Evolutionary conservation across 1,284 basidiomycete genomes (phyloP).

Genomic region (Trichosporon sp.): DNA sequence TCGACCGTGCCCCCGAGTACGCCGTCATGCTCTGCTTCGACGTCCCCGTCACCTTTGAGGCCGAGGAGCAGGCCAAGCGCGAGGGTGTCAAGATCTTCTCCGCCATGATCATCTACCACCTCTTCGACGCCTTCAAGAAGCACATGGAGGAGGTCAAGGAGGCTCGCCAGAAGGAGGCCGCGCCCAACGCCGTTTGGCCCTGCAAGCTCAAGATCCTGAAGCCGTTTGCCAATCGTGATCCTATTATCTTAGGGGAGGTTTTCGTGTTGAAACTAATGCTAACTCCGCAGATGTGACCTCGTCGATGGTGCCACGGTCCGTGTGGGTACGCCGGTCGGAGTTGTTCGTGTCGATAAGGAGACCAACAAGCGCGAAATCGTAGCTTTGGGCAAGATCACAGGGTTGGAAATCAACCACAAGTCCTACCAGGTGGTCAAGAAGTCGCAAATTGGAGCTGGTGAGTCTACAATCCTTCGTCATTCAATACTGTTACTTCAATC

Average conservation of each 20-base stretch:
- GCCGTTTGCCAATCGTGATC: conserved; percentile 92
- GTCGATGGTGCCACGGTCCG: conserved; percentile 78
- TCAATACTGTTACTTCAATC: too few relatives aligned
- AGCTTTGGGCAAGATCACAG: conserved; percentile 89
- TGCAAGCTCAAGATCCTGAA: conserved; percentile 89
- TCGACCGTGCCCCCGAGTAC: conserved; percentile 93
- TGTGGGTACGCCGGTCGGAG: conserved; percentile 93
- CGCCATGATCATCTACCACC: conserved; percentile 85
- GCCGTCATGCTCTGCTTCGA: conserved; percentile 97
- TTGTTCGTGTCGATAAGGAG: conserved; percentile 73
- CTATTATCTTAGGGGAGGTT: conserved; percentile 76
- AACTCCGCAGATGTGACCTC: conserved; percentile 66
- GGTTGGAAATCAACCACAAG: conserved; percentile 88
- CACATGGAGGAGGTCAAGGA: conserved; percentile 91
- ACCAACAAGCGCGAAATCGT: conserved; percentile 90
- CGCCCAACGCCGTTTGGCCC: conserved; percentile 95
- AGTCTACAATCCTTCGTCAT: too few relatives aligned
- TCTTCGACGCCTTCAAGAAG: conserved; percentile 96
- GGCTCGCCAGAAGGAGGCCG: conserved; percentile 86
- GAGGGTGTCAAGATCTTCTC: conserved; percentile 92
- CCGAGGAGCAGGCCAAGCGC: conserved; percentile 84
- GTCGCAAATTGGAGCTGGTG: conserved; percentile 77
- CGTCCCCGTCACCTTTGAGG: conserved; percentile 80
- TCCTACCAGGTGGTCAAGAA: conserved; percentile 83
- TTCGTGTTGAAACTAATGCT: background rate